A percentile compares a stretch with the other conserved stretches of the same genome.
Evolutionary conservation across 1,139 yeast genomes (phyloP).

Genomic region (Candida dubliniensis): DNA sequence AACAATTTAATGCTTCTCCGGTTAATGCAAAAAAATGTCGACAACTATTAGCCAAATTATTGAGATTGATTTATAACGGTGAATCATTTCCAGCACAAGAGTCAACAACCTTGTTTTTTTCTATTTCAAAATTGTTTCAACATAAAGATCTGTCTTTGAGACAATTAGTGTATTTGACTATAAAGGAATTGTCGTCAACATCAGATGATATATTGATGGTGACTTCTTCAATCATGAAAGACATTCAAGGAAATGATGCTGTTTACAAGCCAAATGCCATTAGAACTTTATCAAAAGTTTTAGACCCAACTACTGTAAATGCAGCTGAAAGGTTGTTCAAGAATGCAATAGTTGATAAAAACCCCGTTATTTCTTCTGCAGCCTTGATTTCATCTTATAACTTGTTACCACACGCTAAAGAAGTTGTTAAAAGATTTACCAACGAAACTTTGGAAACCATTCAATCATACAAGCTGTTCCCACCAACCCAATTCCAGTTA

Average conservation of each 20-base stretch:
- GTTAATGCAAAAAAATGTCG: slow-evolving; percentile 89
- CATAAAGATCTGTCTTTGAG: slow-evolving; percentile 88
- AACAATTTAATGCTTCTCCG: slow-evolving; percentile 90
- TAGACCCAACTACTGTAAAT: slow-evolving; percentile 90
- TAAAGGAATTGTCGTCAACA: slow-evolving; percentile 80
- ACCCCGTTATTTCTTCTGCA: slow-evolving; percentile 87
- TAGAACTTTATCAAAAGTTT: slow-evolving; percentile 83
- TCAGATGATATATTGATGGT: slow-evolving; percentile 97
- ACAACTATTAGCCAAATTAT: slow-evolving; percentile 66
- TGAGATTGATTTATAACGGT: slow-evolving; percentile 75
- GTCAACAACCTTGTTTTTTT: slow-evolving; percentile 89
- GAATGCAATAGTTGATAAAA: slow-evolving; percentile 88
- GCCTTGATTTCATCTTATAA: slow-evolving; percentile 91
- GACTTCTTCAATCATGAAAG: slow-evolving; percentile 96
- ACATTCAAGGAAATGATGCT: slow-evolving; percentile 85
- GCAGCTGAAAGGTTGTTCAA: slow-evolving; percentile 93
- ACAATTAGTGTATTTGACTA: slow-evolving; percentile 90
- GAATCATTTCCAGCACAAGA: slow-evolving; percentile 86
- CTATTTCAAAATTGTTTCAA: slow-evolving; percentile 91
- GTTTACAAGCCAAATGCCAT: slow-evolving; percentile 93
- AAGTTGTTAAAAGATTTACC: slow-evolving; percentile 88
- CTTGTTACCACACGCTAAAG: slow-evolving; percentile 83
- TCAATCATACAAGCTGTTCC: slow-evolving; percentile 65
- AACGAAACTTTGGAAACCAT: slow-evolving; percentile 92
- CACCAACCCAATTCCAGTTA: slow-evolving; percentile 52